Conservation (phyloP, 441 rosid genomes). For the Croton setiger region DNA sequence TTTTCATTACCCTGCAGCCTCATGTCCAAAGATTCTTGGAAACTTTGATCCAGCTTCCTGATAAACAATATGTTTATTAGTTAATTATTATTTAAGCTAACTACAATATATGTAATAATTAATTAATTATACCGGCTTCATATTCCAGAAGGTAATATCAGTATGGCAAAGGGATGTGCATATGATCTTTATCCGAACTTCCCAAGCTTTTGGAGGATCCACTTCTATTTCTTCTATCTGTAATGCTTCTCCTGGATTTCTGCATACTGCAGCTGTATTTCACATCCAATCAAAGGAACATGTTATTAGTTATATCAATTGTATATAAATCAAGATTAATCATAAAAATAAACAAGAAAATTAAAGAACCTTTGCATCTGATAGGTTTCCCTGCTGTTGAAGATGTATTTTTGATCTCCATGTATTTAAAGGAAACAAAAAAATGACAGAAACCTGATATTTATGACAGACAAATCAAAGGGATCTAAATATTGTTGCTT, state of each 20-base stretch:
- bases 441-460: background rate
- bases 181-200: constrained; percentile 61
- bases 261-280: constrained; percentile 55
- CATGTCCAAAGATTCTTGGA: constrained; percentile 67
- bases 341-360: background rate
- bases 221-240: constrained; percentile 64
- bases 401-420: background rate
- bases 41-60: constrained; percentile 42
- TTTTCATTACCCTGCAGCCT: constrained; percentile 60
- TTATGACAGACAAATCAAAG: background rate
- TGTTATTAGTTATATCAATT: background rate
- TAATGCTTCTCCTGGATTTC: constrained; percentile 49
- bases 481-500: background rate
- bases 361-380: constrained; percentile 2
- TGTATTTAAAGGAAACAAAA: background rate
- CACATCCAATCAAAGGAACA: background rate
- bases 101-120: no score
- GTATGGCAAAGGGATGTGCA: constrained; percentile 69
- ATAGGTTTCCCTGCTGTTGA: background rate
- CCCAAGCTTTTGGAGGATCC: constrained; percentile 69
- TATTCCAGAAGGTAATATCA: constrained; percentile 54
- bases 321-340: background rate
- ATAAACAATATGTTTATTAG: background rate
- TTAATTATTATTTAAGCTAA: no score
- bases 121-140: constrained; percentile 22